These are phyloP conservation scores for Debaryomyces nepalensis DNA, from an alignment of 1,139 yeast species.

Conservation along the genomic window DNA sequence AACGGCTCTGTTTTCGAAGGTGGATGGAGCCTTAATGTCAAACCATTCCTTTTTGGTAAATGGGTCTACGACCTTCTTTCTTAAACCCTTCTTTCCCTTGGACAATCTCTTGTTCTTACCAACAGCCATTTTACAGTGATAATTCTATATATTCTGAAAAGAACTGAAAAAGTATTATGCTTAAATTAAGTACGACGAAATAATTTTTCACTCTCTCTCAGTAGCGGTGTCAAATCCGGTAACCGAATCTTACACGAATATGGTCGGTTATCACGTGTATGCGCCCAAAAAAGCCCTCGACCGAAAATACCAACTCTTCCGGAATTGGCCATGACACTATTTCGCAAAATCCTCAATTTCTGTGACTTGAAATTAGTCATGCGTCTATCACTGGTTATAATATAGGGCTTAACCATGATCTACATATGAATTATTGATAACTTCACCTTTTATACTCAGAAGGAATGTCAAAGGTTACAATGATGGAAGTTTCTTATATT, in stretches of 20 bases:
- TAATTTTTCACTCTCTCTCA: constrained; percentile 12
- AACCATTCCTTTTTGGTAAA: constrained; percentile 59
- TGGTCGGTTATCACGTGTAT: not conserved
- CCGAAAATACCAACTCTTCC: not conserved
- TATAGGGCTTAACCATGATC: constrained; percentile 3
- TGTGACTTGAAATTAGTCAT: constrained; percentile 2
- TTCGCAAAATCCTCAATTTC: not conserved
- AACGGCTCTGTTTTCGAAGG: constrained; percentile 55
- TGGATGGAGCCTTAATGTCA: constrained; percentile 57
- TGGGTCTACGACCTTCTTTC: constrained; percentile 57
- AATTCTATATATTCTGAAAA: constrained; percentile 8
- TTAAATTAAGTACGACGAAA: constrained; percentile 2
- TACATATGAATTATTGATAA: too few relatives aligned
- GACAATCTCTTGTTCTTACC: constrained; percentile 60
- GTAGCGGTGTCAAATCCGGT: not conserved
- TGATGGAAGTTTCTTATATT: too few relatives aligned
- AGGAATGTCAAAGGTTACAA: too few relatives aligned
- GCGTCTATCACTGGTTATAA: not conserved
- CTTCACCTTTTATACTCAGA: too few relatives aligned
- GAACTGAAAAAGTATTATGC: constrained; percentile 4
- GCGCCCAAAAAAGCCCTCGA: not conserved
- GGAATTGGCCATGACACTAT: constrained; percentile 6
- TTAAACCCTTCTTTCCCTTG: constrained; percentile 57
- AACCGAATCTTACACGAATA: not conserved
- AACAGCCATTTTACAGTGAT: constrained; percentile 46